Evolutionary conservation across 2,329 filamentous ascomycete genomes (phyloP).

Genomic region (Colletotrichum plurivorum): DNA sequence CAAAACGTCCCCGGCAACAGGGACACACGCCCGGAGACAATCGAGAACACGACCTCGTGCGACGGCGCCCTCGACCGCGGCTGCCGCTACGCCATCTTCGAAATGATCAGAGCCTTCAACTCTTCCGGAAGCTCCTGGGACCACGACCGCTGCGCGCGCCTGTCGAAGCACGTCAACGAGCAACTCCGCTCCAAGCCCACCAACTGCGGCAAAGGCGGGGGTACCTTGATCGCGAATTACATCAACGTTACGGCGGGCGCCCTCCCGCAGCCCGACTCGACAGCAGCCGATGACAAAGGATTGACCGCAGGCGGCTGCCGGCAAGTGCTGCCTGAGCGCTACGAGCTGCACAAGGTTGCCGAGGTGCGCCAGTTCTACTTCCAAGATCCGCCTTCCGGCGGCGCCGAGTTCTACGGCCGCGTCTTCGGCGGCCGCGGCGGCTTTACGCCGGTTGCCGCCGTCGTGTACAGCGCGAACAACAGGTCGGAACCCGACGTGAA

Average conservation of each 20-base stretch:
- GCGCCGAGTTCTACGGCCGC: background rate
- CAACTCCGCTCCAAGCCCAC: background rate
- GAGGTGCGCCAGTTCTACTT: slow-evolving; percentile 18
- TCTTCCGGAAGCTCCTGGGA: background rate
- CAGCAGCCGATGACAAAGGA: background rate
- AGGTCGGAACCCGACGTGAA: background rate
- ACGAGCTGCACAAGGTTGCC: slow-evolving; percentile 19
- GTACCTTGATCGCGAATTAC: slow-evolving; percentile 23
- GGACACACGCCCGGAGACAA: background rate
- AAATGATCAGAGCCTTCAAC: slow-evolving; percentile 19
- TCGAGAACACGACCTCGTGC: slow-evolving; percentile 19
- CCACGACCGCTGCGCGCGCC: background rate
- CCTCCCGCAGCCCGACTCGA: slow-evolving; percentile 3
- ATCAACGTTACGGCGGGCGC: slow-evolving; percentile 24
- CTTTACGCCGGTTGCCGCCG: background rate
- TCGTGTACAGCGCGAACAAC: background rate
- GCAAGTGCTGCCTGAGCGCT: slow-evolving; percentile 2
- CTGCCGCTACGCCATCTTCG: slow-evolving; percentile 7
- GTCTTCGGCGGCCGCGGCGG: background rate
- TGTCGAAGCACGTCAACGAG: slow-evolving; percentile 22
- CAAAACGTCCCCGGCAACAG: background rate
- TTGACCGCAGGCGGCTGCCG: slow-evolving; percentile 4
- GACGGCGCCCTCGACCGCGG: slow-evolving; percentile 12
- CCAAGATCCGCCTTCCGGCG: slow-evolving; percentile 4
- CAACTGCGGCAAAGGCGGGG: slow-evolving; percentile 6